Conservation (phyloP, 2,329 filamentous ascomycete genomes). For the Colletotrichum somersetense region DNA sequence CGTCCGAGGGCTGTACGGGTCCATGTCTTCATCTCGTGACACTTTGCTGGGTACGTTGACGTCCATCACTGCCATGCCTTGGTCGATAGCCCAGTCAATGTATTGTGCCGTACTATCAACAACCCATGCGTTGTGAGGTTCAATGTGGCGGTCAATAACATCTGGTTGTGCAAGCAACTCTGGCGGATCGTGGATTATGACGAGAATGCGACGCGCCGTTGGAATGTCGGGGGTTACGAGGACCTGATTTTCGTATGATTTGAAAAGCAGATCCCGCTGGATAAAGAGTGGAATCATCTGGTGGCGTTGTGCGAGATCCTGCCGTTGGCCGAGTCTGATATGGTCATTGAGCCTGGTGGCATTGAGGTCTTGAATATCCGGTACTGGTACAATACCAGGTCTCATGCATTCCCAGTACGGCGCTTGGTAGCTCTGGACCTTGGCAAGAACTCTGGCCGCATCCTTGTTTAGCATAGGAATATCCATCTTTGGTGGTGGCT, state of each 20-base stretch:
- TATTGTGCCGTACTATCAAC: slow-evolving; percentile 86
- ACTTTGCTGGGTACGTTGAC: slow-evolving; percentile 88
- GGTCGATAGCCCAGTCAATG: slow-evolving; percentile 83
- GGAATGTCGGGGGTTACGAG: slow-evolving; percentile 81
- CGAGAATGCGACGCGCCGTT: slow-evolving; percentile 75
- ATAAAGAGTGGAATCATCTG: slow-evolving; percentile 86
- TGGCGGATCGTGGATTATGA: slow-evolving; percentile 93
- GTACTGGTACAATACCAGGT: slow-evolving; percentile 70
- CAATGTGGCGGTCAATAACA: slow-evolving; percentile 77
- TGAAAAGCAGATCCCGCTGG: slow-evolving; percentile 77
- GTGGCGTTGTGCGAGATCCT: slow-evolving; percentile 76
- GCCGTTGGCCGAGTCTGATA: slow-evolving; percentile 81
- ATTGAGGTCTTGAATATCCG: slow-evolving; percentile 63
- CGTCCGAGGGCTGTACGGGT: slow-evolving; percentile 59
- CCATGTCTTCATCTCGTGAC: slow-evolving; percentile 69
- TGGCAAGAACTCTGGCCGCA: slow-evolving; percentile 67
- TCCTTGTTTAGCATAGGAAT: slow-evolving; percentile 70
- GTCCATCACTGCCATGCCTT: slow-evolving; percentile 88
- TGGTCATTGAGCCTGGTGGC: slow-evolving; percentile 81
- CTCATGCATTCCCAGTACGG: slow-evolving; percentile 92
- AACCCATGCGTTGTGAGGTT: slow-evolving; percentile 88
- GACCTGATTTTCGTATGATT: slow-evolving; percentile 88
- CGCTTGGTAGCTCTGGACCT: slow-evolving; percentile 71
- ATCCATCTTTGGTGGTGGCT: slow-evolving; percentile 78
- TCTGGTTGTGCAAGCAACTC: slow-evolving; percentile 77